Percentiles rank a stretch among this genome's conserved stretches.
phyloP scores from a whole-genome alignment of 2,329 filamentous ascomycete species.

The Stachybotrys chlorohalonatus region DNA sequence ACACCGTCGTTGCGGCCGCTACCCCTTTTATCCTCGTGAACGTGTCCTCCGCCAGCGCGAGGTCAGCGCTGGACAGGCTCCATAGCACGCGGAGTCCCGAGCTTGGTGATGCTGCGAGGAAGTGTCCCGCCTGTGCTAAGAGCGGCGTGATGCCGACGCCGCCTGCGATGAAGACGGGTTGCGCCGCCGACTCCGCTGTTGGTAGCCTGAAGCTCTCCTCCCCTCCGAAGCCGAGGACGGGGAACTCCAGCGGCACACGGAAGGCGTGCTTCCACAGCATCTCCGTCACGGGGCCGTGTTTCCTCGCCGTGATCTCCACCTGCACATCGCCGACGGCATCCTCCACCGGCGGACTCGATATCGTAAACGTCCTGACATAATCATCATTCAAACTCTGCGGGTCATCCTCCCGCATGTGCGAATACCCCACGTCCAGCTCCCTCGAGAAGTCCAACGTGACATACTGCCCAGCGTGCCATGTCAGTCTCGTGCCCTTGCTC shows the following conservation, averaged over 20 bases:
- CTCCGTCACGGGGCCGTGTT: conserved; percentile 58
- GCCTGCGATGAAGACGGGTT: conserved; percentile 57
- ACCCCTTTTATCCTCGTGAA: conserved; percentile 45
- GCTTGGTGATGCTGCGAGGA: conserved; percentile 26
- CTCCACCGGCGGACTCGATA: conserved; percentile 48
- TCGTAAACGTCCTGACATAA: conserved; percentile 73
- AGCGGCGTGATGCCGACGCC: conserved; percentile 80
- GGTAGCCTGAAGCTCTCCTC: conserved; percentile 33
- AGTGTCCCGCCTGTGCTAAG: conserved; percentile 52
- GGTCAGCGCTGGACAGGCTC: conserved; percentile 54
- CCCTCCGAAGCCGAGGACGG: conserved; percentile 67
- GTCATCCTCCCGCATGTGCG: conserved; percentile 77
- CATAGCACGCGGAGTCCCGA: conserved; percentile 51
- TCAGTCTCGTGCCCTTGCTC: conserved; percentile 8
- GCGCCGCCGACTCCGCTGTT: conserved; percentile 10
- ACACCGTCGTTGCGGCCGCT: conserved; percentile 45
- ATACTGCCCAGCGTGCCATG: conserved; percentile 66
- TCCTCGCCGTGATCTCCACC: conserved; percentile 65
- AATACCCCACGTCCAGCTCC: conserved; percentile 65
- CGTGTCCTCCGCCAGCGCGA: conserved; percentile 51
- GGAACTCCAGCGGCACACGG: conserved; percentile 48
- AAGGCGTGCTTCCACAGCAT: conserved; percentile 53
- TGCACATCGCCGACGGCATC: conserved; percentile 22
- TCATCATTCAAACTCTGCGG: conserved; percentile 77
- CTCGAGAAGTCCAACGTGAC: conserved; percentile 63